Base-by-base conservation (phyloP, 352 stramenopile species). In the Phytophthora brassicae region DNA sequence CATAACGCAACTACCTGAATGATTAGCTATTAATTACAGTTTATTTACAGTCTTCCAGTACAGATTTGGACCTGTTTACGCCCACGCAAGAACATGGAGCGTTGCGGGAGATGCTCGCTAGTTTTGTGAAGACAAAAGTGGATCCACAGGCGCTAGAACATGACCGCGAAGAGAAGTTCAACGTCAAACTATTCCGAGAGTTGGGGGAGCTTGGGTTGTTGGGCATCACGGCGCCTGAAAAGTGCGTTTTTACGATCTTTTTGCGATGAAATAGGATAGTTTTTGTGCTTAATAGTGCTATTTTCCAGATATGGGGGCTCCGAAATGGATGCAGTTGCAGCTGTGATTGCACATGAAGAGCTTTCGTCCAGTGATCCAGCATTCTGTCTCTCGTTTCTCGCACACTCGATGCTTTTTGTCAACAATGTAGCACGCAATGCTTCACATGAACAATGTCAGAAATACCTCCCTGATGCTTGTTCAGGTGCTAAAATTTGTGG, bases 141-240 rank as follows among this genome's bases (percentile, higher is more conserved):
- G 97, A 99, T 57, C 97, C 97, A 13, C 97, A 99, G 65, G 97
- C 97, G 36, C 59, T 98, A 22, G 86, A 97, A 51, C 90, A 96
- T 65, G 98, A 99, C 75, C 78, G 94, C 33, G 83, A 86, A n/a
- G 97, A 99, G 74, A 96, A 94, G 63, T 99, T 99, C 72, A 99
- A 99, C 74, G 56, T 97, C 28, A 59, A 86, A 35, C 79, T 99
- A 4, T 99, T 99, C 75, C 84, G 90, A 17, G 96, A 98, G 74
- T 80, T 97, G 9, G 96, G 95, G 33, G 88, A 98, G 22, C 70
- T 99, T 38, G 97, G 97, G 44, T 77, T 99, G 16, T 72, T 99
- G 3, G 97, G 97, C 28, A 90, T 99, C 63, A 99, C 97, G 3
- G 96, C 98, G 3, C 78, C 81, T 13, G 92, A 98, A 71, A 89